Percentiles rank a stretch among this genome's conserved stretches.
These are phyloP conservation scores for Solanum tarapatanum DNA, from an alignment of 257 asterid species.

Conservation along the genomic window DNA sequence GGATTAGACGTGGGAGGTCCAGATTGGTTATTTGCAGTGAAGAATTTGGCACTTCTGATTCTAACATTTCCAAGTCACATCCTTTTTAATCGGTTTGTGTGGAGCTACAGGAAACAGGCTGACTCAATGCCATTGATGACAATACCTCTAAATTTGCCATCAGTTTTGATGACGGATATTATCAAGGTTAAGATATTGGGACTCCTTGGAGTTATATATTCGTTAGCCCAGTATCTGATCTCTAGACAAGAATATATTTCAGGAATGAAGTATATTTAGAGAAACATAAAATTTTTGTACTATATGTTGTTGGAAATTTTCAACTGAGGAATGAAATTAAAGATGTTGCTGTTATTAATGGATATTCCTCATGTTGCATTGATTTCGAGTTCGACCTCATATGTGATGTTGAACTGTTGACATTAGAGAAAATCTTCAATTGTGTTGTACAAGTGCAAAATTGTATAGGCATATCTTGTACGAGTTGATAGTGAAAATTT, in stretches of 20 bases:
- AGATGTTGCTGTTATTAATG: not conserved
- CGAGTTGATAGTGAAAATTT: not conserved
- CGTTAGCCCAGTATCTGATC: conserved; percentile 74
- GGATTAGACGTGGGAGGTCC: conserved; percentile 82
- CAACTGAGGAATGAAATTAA: not conserved
- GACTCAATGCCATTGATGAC: conserved; percentile 60
- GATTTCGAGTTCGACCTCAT: not conserved
- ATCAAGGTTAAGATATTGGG: conserved; percentile 81
- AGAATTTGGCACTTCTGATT: conserved; percentile 80
- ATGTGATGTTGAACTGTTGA: not conserved
- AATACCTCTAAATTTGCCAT: conserved; percentile 75
- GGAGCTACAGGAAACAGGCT: conserved; percentile 72
- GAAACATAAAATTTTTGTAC: conserved; percentile 20
- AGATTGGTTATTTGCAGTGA: conserved; percentile 81
- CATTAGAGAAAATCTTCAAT: not conserved
- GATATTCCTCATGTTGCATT: not conserved
- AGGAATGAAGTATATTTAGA: conserved; percentile 91
- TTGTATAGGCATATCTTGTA: not conserved
- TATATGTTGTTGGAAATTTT: conserved; percentile 16
- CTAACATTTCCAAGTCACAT: conserved; percentile 87
- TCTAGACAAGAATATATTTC: conserved; percentile 77
- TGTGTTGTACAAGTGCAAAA: not conserved
- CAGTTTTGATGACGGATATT: conserved; percentile 62
- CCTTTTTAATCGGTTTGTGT: conserved; percentile 80
- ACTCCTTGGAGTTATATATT: conserved; percentile 81